A percentile compares a stretch with the other conserved stretches of the same genome.
Evolutionary conservation across 495 filamentous ascomycete genomes (phyloP).

Genomic region (Xylaria flabelliformis): DNA sequence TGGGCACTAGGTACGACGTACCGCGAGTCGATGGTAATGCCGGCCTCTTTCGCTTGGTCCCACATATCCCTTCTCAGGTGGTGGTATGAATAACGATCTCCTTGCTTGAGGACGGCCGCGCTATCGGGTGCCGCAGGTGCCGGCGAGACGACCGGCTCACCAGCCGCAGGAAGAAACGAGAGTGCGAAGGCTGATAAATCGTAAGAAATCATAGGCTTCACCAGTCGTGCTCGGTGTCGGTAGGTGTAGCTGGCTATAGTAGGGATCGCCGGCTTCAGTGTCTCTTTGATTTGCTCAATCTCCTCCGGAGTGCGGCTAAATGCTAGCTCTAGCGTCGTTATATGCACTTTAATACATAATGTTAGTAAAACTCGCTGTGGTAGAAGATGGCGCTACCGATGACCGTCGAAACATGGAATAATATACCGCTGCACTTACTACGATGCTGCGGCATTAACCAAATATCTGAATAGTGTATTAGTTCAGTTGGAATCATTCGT

Average conservation of each 20-base stretch:
- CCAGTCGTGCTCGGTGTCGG: constrained; percentile 69
- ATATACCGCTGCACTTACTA: constrained; percentile 15
- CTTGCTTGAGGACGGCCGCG: constrained; percentile 34
- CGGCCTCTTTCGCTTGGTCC: constrained; percentile 59
- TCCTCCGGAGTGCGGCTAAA: constrained; percentile 69
- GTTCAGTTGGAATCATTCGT: background rate
- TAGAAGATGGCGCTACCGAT: background rate
- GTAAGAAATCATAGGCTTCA: constrained; percentile 83
- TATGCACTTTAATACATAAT: constrained; percentile 63
- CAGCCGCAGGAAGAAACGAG: constrained; percentile 80
- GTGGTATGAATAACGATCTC: constrained; percentile 81
- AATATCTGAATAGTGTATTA: constrained; percentile 59
- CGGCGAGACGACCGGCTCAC: constrained; percentile 55
- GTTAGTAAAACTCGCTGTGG: constrained; percentile 2
- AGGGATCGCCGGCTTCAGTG: constrained; percentile 54
- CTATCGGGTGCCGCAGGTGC: constrained; percentile 39
- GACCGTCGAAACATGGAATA: background rate
- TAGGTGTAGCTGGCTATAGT: constrained; percentile 68
- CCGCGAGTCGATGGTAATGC: constrained; percentile 69
- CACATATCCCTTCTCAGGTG: constrained; percentile 85
- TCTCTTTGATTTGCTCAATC: constrained; percentile 63
- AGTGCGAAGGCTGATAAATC: constrained; percentile 85
- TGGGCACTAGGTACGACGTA: constrained; percentile 90
- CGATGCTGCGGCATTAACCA: constrained; percentile 82
- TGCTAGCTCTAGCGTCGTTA: constrained; percentile 83